phyloP scores from a whole-genome alignment of 148 eudicot genomes.

The Rhododendron kiyosumense region DNA sequence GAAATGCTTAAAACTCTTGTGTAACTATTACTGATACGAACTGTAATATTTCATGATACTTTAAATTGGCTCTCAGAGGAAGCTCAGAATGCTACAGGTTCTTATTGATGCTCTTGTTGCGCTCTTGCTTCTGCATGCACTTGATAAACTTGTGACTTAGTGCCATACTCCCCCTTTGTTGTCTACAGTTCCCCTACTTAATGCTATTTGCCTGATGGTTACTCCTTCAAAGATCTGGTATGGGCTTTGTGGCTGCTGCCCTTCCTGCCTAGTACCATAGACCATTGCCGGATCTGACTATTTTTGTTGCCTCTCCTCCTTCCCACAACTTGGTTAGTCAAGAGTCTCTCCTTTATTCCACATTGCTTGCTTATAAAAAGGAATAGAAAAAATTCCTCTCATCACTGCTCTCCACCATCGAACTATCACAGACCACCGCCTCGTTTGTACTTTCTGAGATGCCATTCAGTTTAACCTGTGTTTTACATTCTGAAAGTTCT shows the following conservation, averaged over 20 bases:
- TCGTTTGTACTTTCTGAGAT: neutral
- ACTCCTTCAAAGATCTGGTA: neutral
- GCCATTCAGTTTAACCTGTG: neutral
- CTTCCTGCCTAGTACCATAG: neutral
- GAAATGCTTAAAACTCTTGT: neutral
- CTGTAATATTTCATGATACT: neutral
- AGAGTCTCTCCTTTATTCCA: neutral
- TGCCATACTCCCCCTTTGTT: neutral
- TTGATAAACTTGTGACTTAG: neutral
- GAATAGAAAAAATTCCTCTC: neutral
- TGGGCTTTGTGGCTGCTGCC: neutral
- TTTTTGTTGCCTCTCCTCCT: neutral
- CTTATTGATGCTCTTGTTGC: neutral
- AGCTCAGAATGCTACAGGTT: neutral
- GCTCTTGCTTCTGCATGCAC: neutral
- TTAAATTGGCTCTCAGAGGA: neutral
- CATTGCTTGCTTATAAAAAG: neutral
- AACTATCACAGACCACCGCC: neutral
- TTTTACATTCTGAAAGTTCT: neutral
- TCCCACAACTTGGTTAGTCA: neutral
- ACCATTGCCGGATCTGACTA: neutral
- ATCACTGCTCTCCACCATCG: neutral
- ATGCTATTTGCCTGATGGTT: neutral
- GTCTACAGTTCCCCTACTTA: neutral
- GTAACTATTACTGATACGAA: neutral